Conservation (phyloP, 768 basidiomycete genomes). For the Mycena amicta region DNA sequence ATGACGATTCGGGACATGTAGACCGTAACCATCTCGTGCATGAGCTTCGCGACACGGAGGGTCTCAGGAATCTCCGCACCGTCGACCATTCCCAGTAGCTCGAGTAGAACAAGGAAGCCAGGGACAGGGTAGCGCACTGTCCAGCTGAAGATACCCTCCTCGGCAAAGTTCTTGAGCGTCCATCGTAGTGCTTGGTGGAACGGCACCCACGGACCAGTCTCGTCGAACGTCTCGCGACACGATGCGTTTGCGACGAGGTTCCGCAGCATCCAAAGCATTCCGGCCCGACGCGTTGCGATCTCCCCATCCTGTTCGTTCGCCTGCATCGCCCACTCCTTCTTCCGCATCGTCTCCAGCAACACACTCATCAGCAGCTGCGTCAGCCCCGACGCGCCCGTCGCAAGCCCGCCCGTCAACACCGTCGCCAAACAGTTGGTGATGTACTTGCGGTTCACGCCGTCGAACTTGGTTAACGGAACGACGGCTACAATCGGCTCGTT, state of each 20-base stretch:
- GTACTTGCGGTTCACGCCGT: slow-evolving; percentile 21
- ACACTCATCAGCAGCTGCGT: slow-evolving; percentile 19
- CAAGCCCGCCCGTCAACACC: slow-evolving; percentile 18
- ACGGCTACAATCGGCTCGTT: slow-evolving; percentile 22
- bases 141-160: slow-evolving; percentile 23
- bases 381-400: slow-evolving; percentile 17
- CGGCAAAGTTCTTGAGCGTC: slow-evolving; percentile 20
- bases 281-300: slow-evolving; percentile 11
- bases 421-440: slow-evolving; percentile 20
- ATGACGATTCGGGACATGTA: slow-evolving; percentile 18
- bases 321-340: slow-evolving; percentile 20
- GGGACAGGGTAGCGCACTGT: slow-evolving; percentile 20
- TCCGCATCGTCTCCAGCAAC: slow-evolving; percentile 15
- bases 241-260: slow-evolving; percentile 17
- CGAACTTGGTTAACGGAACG: slow-evolving; percentile 18
- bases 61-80: slow-evolving; percentile 14
- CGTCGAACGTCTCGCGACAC: slow-evolving; percentile 23
- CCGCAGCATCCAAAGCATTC: slow-evolving; percentile 17
- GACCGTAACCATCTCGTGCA: slow-evolving; percentile 20
- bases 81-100: slow-evolving; percentile 15
- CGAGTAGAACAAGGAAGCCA: slow-evolving; percentile 21
- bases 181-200: slow-evolving; percentile 17
- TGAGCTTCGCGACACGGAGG: slow-evolving; percentile 15
- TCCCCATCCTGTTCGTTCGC: slow-evolving; percentile 8
- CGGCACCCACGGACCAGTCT: slow-evolving; percentile 18